Base-by-base conservation (phyloP, 73 alveolate genomes). In the Paraurostyla sp. region DNA sequence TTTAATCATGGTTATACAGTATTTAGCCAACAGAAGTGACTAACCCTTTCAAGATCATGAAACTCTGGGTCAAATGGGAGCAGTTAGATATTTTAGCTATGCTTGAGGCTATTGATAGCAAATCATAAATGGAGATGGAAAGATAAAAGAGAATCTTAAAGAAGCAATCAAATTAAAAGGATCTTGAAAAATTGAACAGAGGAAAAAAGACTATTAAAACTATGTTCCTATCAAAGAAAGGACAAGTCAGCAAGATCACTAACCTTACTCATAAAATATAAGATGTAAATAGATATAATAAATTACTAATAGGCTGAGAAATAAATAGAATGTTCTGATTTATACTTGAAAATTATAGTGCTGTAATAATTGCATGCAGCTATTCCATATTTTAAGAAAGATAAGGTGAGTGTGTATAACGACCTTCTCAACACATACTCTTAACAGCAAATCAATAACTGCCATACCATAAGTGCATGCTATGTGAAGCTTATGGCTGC, bases 31-130 rank as follows among this genome's bases (percentile, higher is more conserved):
- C 32, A 36, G 60, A 50, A 6, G 49, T 54, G 6, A 41, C 27
- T 36, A 78, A 78, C 32, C 89, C 89, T 25, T 78, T 43, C 30
- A 78, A 51, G 35, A 52, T 54, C 4, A 50, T 78, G 69, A 51
- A 78, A 29, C 42, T 49, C 3, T 78, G 89, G 89, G 52, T 78
- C 7, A 78, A 54, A 36, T 78, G 89, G 89, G 89, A 78, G 60
- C 29, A 51, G 29, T 36, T 78, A 52, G 89, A 78, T 22, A 51
- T 78, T 23, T 16, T 7, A 3, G 89, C 89, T 11, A 46, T 78
- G 1, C 22, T 29, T 20, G 89, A 78, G n/a, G 76, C 89, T 9
- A 36, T 78, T 54, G 62, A n/a, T 11, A 20, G 18, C 22, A 78
- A 78, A 42, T 54, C 63, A 29, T 4, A 18, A 4, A 58, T 78